Base-by-base conservation (phyloP, 139 green algal genomes). In the Closterium sp. region DNA sequence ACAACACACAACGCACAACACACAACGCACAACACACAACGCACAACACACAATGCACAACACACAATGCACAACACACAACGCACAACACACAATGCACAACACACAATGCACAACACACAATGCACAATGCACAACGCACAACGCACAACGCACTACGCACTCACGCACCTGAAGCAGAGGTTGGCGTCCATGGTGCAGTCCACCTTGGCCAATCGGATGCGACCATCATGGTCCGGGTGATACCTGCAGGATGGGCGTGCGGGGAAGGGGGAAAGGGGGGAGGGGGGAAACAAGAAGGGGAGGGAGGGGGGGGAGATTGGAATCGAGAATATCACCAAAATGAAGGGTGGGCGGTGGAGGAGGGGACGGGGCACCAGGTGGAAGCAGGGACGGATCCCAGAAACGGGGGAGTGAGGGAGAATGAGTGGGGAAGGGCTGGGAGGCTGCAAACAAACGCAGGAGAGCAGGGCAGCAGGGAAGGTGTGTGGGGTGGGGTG, bases 151-250 rank as follows among this genome's bases (percentile, higher is more conserved):
- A 6, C 36, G 4, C 4, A 6, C 43, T 16, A 69, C 1, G 3
- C 43, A 69, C 9, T 0, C 43, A 69, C 1, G 16, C 38, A 92
- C 89, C 33, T 88, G 35, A 95, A 93, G 94, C 98, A 99, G 84
- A 99, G 90, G 12, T 97, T 89, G 85, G 95, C 89, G 94, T 99
- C 95, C 5, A 88, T 34, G 0, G 96, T 98, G 95, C 98, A 99
- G 95, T 99, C 97, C 83, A 98, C 97, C 96, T 99, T 99, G 34
- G 96, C 98, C 87, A 98, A 95, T 4, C 97, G 95, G 84, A 99
- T 97, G 64, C 97, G 94, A 1, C 96, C 96, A 86, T 99, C 97
- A 0, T 43, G 93, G 87, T 99, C 90, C 25, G 87, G 87, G 34
- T 92, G 25, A 38, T 92, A 92, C 89, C 89, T 92, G 34, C 16